Evolutionary conservation across 163 green algal species (phyloP), one percentile per base, ranked within the genome.

Genomic region (Chloromonas sp.): DNA sequence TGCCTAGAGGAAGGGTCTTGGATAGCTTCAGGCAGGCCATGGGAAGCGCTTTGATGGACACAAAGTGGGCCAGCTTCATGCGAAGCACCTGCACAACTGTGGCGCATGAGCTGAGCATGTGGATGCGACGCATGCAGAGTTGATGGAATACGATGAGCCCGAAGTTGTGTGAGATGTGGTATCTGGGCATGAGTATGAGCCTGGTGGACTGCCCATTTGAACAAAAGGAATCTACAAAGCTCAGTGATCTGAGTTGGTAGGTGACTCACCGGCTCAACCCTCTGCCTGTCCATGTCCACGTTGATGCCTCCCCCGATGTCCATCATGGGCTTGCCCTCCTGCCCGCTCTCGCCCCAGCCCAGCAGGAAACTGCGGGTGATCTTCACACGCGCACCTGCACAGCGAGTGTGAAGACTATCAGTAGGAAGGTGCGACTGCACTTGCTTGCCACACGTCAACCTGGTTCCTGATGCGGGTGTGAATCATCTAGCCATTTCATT

Each of bases 221-320:
- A 36, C 36, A 36, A 36, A 36, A 36, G 36, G 36, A 36, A 36
- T 36, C 36, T 36, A 36, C 36, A 36, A 36, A 36, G 36, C 36
- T 36, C 36, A 36, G 36, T 36, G 36, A 36, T 36, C 36, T 36
- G 36, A 36, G 36, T 36, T 36, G 36, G 36, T 36, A 36, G 36
- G 36, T 36, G 36, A 36, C 36, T 36, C 13, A 93, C 89, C 1
- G 88, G 88, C 59, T 91, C 36, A 78, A 91, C 60, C 66, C 86
- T 62, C 86, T 89, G 84, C 14, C 82, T 83, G 70, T 92, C 90
- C 80, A 93, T 87, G 81, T 92, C 89, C 13, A 91, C 66, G 15
- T 84, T 87, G 3, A 91, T n/a, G 1, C 90, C 90, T n/a, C 89
- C 58, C 0, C 90, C 90, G 13, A 92, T 74, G 84, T 91, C 89